Conservation (phyloP, 805 yeast species). For the Torulaspora quercuum region DNA sequence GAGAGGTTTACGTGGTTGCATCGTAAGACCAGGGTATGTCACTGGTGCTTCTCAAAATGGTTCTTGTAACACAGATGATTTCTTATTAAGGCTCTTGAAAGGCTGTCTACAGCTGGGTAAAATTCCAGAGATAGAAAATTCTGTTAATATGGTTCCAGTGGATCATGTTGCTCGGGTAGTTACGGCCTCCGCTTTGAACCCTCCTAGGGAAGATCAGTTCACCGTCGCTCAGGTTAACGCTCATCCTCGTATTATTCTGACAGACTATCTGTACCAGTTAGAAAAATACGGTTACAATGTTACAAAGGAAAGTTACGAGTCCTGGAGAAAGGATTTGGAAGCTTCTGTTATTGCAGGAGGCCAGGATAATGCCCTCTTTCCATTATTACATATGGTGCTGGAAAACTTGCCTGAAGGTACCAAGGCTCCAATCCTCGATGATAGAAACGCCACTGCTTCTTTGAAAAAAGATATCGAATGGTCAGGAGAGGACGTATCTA, state of each 20-base stretch:
- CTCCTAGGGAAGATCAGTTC: conserved; percentile 51
- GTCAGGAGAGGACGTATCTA: conserved; percentile 63
- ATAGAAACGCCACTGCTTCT: conserved; percentile 70
- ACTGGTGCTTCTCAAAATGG: conserved; percentile 84
- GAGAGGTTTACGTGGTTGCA: conserved; percentile 81
- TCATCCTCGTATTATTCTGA: conserved; percentile 85
- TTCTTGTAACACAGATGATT: conserved; percentile 93
- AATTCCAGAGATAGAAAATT: conserved; percentile 81
- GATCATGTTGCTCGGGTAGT: conserved; percentile 95
- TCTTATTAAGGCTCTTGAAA: conserved; percentile 88
- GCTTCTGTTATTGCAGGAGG: conserved; percentile 68
- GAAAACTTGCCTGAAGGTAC: conserved; percentile 89
- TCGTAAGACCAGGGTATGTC: conserved; percentile 94
- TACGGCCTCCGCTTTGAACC: conserved; percentile 76
- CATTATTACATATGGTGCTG: conserved; percentile 88
- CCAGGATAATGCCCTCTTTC: conserved; percentile 84
- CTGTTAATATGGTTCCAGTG: conserved; percentile 95
- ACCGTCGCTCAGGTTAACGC: conserved; percentile 95
- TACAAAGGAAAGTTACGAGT: conserved; percentile 58
- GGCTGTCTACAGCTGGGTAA: conserved; percentile 87
- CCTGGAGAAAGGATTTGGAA: conserved; percentile 78
- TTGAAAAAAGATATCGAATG: conserved; percentile 57
- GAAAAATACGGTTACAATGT: conserved; percentile 70
- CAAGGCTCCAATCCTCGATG: conserved; percentile 94
- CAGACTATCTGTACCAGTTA: conserved; percentile 66